Evolutionary conservation across 1,284 basidiomycete genomes (phyloP), one percentile per base, ranked within the genome.

Genomic region (Meripilus lineatus): DNA sequence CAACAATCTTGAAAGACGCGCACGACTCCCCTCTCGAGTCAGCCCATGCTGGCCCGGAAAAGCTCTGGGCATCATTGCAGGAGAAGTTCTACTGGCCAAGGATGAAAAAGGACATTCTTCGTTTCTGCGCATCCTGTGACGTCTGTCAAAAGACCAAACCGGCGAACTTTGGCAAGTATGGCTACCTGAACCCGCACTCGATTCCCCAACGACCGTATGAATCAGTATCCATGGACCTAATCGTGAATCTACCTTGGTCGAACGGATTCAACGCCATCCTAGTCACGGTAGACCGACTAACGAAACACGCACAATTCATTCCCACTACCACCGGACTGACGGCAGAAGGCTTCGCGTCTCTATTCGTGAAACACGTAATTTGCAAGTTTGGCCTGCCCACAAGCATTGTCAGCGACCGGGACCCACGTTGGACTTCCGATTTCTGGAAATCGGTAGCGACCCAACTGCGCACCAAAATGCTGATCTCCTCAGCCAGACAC

Each of bases 221-320:
- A 23, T 56, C 58, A 0, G 58, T 77, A 4, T 65, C 66, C 0
- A 65, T 75, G 63, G 74, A 79, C 48, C 61, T 70, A 38, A 72
- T 78, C 23, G 58, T 60, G 5, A 59, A 64, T 15, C 57, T 78
- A 0, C 74, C 74, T 0, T 4, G 6, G 6, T 65, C 62, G 0
- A 50, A 56, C 32, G 63, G 64, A 13, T 56, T 26, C 38, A 44
- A 55, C 39, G 45, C 40, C 10, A 45, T 68, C 6, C 44, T 68
- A 11, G 57, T 63, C 14, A 53, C 68, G 7, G 56, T 67, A 7
- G 59, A 67, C 50, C 56, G 56, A 11, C 26, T 39, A 18, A 44
- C 68, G n/a, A 72, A 73, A 50, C 50, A 53, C 45, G 55, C 62
- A 0, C 45, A 59, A 32, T 64, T 71, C 40, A 60, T 70, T 7